A percentile compares a stretch with the other conserved stretches of the same genome.
These are phyloP conservation scores for Solanum lycopersicoides DNA, from an alignment of 257 asterid genomes.

Conservation along the genomic window DNA sequence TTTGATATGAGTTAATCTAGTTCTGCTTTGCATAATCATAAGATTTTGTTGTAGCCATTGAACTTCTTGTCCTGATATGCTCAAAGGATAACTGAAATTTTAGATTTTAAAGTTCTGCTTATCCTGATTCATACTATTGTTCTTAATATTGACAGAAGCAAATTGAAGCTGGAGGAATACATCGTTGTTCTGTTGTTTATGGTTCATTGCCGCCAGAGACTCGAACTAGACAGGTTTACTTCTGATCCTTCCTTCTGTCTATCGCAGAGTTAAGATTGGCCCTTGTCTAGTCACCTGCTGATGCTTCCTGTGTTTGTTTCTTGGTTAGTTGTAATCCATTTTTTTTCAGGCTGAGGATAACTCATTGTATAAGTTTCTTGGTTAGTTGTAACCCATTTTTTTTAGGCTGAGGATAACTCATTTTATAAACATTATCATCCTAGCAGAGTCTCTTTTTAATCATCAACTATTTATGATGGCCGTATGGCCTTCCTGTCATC, in stretches of 20 bases:
- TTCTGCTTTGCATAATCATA: background rate
- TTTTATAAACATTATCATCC: background rate
- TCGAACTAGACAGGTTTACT: constrained; percentile 82
- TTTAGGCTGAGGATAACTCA: background rate
- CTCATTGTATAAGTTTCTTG: background rate
- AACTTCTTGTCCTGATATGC: background rate
- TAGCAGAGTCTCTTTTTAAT: background rate
- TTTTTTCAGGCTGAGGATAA: background rate
- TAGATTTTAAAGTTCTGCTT: background rate
- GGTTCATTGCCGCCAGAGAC: constrained; percentile 98
- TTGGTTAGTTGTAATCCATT: background rate
- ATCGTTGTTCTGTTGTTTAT: constrained; percentile 92
- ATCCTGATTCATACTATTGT: background rate
- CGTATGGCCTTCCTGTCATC: background rate
- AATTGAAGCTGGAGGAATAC: constrained; percentile 59
- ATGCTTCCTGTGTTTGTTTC: background rate
- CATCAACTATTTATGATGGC: background rate
- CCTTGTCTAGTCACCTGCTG: background rate
- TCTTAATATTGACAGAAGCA: constrained; percentile 41
- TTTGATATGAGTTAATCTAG: background rate
- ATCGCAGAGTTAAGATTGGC: background rate
- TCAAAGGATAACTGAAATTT: background rate
- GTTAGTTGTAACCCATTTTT: background rate
- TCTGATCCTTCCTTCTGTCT: constrained; percentile 3
- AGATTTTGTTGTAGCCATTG: background rate